Evolutionary conservation across 2,329 filamentous ascomycete species (phyloP).

Genomic region (Periconia macrospinosa): DNA sequence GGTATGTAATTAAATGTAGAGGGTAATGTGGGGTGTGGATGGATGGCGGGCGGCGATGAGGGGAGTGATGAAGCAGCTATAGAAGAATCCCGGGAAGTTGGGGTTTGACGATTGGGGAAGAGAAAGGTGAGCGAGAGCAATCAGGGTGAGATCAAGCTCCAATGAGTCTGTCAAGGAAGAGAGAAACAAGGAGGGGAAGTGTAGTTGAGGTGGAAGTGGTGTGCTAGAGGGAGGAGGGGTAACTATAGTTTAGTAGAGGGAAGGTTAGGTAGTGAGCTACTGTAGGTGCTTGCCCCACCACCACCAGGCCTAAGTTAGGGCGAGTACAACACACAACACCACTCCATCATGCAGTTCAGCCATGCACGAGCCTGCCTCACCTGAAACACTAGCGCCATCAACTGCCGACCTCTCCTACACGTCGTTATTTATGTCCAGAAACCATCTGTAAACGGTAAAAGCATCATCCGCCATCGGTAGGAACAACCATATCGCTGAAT

Average conservation of each 20-base stretch:
- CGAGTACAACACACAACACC: not conserved
- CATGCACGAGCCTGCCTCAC: conserved; percentile 5
- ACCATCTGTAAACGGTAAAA: too few relatives aligned
- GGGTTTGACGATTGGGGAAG: not conserved
- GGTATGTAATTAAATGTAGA: not conserved
- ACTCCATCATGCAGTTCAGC: not conserved
- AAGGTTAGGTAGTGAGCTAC: conserved; percentile 1
- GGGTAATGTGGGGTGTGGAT: not conserved
- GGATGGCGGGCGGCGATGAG: not conserved
- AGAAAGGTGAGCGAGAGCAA: not conserved
- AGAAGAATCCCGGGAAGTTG: not conserved
- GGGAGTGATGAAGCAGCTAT: not conserved
- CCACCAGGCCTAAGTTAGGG: too few relatives aligned
- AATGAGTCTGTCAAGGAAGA: too few relatives aligned
- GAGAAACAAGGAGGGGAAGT: not conserved
- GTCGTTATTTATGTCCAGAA: too few relatives aligned
- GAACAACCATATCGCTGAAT: too few relatives aligned
- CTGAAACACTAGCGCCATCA: conserved; percentile 14
- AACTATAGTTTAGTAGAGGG: not conserved
- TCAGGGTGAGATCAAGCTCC: not conserved
- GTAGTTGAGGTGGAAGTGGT: not conserved
- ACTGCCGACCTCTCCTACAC: not conserved
- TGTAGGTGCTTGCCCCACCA: not conserved
- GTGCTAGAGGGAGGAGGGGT: not conserved
- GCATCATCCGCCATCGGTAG: too few relatives aligned